A percentile compares a stretch with the other conserved stretches of the same genome.
phyloP scores from a whole-genome alignment of 345 rosid species.

The Hibiscus syriacus region DNA sequence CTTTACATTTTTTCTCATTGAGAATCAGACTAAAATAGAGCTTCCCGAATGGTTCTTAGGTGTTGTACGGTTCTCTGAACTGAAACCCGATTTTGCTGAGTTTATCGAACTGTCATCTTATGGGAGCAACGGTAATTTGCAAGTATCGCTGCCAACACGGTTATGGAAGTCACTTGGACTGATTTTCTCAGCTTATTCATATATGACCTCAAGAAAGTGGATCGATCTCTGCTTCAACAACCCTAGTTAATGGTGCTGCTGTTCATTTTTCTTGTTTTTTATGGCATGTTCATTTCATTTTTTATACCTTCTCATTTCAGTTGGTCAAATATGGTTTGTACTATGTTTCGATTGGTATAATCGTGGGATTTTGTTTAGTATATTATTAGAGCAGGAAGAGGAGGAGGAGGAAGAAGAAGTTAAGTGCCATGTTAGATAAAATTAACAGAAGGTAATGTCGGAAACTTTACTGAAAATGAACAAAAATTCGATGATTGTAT shows the following conservation, averaged over 20 bases:
- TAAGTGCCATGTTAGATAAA: too few relatives aligned
- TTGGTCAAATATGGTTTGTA: background rate
- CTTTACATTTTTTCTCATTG: constrained; percentile 77
- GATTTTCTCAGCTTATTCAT: constrained; percentile 59
- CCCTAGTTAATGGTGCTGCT: constrained; percentile 26
- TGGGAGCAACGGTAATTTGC: constrained; percentile 19
- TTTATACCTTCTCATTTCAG: background rate
- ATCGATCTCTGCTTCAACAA: constrained; percentile 18
- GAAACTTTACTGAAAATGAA: too few relatives aligned
- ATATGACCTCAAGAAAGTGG: constrained; percentile 47
- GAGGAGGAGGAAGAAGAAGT: too few relatives aligned
- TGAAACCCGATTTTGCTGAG: constrained; percentile 60
- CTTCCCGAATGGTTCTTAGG: constrained; percentile 82
- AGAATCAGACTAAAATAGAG: constrained; percentile 71
- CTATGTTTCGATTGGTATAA: background rate
- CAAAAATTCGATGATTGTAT: too few relatives aligned
- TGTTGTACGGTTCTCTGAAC: constrained; percentile 73
- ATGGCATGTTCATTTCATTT: background rate
- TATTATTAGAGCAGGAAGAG: too few relatives aligned
- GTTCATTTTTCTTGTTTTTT: constrained; percentile 1
- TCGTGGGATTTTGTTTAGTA: too few relatives aligned
- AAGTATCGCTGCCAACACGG: constrained; percentile 44
- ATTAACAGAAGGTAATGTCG: too few relatives aligned
- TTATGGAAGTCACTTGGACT: constrained; percentile 84
- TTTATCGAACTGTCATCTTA: constrained; percentile 27